Evolutionary conservation across 2,329 filamentous ascomycete species (phyloP), one percentile per base, ranked within the genome.

Genomic region (Drechmeria coniospora): DNA sequence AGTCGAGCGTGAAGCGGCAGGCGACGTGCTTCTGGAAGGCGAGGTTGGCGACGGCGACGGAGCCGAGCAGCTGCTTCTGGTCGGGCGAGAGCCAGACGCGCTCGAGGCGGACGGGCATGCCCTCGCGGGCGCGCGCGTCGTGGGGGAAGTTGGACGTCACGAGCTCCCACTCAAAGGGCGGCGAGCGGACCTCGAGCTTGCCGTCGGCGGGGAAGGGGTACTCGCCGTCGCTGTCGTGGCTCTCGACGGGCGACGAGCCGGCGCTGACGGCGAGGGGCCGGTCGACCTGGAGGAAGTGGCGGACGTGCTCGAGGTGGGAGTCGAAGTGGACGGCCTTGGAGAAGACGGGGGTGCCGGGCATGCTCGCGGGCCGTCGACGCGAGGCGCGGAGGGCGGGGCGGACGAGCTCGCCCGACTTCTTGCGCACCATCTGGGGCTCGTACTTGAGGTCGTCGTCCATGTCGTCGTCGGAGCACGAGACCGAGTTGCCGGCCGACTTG

Each of bases 291-390:
- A 94, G 62, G 52, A 98, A 98, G 50, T 95, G 90, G 18, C 90
- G 74, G 21, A 95, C 87, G 43, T 95, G 87, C 56, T 95, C 90
- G 21, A 95, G 72, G 46, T 93, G 82, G 15, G 87, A 82, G 54
- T 95, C 90, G 49, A 98, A 98, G 54, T 98, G 90, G n/a, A 98
- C 90, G 9, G 81, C 84, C 54, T 98, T 98, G 40, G 79, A 79
- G 49, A 87, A 95, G 7, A 87, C 90, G 0, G 90, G 90, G 0
- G 90, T 98, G 30, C 90, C 90, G 7, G 90, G 90, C 82, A 95
- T 92, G 58, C 87, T 95, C 4, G 82, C 92, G 1, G 87, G 87
- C 32, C 90, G 72, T 38, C 82, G 68, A 38, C 71, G 69, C n/a
- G 79, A 80, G 9, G 81, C 64, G 21, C 90, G 75, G 28, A 98